A percentile compares a stretch with the other conserved stretches of the same genome.
Evolutionary conservation across 1,284 basidiomycete species (phyloP).

Genomic region (Marasmius fiardii): DNA sequence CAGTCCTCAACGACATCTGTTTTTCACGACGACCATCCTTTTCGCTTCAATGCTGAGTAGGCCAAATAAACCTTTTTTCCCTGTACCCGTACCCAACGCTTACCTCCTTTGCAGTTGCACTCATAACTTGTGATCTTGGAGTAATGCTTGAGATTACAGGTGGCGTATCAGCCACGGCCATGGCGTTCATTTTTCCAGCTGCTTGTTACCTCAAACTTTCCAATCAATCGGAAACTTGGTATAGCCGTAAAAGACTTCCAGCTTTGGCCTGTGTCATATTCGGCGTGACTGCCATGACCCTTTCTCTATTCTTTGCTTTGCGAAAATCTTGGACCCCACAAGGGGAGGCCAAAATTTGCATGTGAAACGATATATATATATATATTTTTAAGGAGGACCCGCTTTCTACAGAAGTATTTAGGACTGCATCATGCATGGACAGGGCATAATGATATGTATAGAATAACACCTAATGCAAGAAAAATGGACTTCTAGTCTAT

Average conservation of each 20-base stretch:
- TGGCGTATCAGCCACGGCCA: slow-evolving; percentile 88
- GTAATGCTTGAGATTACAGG: slow-evolving; percentile 98
- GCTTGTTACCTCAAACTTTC: slow-evolving; percentile 81
- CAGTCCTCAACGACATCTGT: slow-evolving; percentile 80
- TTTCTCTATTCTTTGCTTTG: slow-evolving; percentile 74
- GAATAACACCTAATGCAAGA: slow-evolving; percentile 12
- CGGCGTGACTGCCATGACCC: slow-evolving; percentile 75
- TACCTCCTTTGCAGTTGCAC: slow-evolving; percentile 57
- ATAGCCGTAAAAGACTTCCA: slow-evolving; percentile 68
- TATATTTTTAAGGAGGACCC: too few relatives aligned
- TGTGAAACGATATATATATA: slow-evolving; percentile 29
- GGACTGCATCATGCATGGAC: background rate
- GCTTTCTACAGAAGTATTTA: too few relatives aligned
- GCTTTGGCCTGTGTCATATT: slow-evolving; percentile 74
- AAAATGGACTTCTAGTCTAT: slow-evolving; percentile 10
- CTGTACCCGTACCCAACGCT: background rate
- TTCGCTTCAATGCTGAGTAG: slow-evolving; percentile 80
- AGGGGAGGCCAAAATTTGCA: slow-evolving; percentile 66
- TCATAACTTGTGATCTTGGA: slow-evolving; percentile 95
- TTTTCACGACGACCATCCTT: slow-evolving; percentile 88
- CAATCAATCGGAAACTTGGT: slow-evolving; percentile 57
- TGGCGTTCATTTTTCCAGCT: slow-evolving; percentile 94
- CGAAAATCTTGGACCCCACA: slow-evolving; percentile 73
- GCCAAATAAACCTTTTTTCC: slow-evolving; percentile 22
- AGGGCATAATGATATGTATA: background rate